Conservation (phyloP, 2,329 filamentous ascomycete genomes). For the Cytospora piceae region DNA sequence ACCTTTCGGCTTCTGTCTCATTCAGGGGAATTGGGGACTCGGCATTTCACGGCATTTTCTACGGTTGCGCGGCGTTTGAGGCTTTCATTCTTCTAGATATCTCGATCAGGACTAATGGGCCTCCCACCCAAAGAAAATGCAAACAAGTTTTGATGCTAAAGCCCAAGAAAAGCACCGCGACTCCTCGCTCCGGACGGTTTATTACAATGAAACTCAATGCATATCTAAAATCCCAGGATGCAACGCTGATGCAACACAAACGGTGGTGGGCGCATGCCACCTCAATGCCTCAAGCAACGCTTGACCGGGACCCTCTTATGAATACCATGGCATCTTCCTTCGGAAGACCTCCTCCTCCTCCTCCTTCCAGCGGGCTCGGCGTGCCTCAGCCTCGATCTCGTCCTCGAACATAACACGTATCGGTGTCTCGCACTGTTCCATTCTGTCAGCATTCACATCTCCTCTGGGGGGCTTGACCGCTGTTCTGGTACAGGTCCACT, state of each 20-base stretch:
- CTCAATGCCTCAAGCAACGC: not conserved
- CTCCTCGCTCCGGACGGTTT: conserved; percentile 20
- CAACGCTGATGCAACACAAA: not conserved
- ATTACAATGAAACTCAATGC: conserved; percentile 8
- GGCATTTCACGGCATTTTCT: conserved; percentile 27
- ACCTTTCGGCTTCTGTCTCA: conserved; percentile 11
- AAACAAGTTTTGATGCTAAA: not conserved
- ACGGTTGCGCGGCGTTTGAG: conserved; percentile 30
- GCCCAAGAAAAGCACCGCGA: conserved; percentile 12
- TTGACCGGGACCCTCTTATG: not conserved
- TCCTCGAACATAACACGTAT: conserved; percentile 48
- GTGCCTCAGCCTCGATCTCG: conserved; percentile 51
- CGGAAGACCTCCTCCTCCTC: conserved; percentile 53
- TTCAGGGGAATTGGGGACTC: not conserved
- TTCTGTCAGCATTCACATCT: conserved; percentile 20
- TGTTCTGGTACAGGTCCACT: not conserved
- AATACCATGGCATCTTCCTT: conserved; percentile 49
- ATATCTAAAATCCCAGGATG: not conserved
- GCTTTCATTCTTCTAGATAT: conserved; percentile 13
- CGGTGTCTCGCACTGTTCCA: conserved; percentile 26
- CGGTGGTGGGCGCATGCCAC: not conserved
- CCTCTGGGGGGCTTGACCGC: not conserved
- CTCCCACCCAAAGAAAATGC: conserved; percentile 1
- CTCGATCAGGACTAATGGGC: conserved; percentile 10
- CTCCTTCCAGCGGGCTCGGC: conserved; percentile 43